Evolutionary conservation across 1,284 basidiomycete species (phyloP).

Genomic region (Ustilago tritici): DNA sequence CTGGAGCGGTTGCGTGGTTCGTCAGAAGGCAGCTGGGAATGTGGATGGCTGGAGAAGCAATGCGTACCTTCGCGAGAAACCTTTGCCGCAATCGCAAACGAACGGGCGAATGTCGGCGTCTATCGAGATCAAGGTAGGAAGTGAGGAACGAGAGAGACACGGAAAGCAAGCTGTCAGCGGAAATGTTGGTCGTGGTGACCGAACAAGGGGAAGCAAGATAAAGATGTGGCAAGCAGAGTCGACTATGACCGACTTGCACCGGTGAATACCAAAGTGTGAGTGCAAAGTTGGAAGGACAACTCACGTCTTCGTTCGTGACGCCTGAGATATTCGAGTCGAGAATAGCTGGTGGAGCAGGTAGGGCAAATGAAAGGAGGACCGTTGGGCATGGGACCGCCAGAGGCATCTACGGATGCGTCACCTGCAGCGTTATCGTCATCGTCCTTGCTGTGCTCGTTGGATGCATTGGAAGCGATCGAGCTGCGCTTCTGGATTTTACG

Average conservation of each 20-base stretch:
- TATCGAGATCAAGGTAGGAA: constrained; percentile 5
- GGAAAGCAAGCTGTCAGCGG: background rate
- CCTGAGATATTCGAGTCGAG: constrained; percentile 66
- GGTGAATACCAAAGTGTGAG: background rate
- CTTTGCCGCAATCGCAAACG: constrained; percentile 67
- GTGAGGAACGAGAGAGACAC: background rate
- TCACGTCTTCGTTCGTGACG: constrained; percentile 66
- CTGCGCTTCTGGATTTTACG: constrained; percentile 46
- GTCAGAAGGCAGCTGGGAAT: background rate
- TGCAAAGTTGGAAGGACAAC: constrained; percentile 10
- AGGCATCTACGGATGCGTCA: constrained; percentile 24
- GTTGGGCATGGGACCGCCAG: constrained; percentile 38
- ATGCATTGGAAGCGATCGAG: constrained; percentile 34
- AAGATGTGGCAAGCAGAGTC: background rate
- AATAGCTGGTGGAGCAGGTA: constrained; percentile 67
- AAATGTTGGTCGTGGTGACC: background rate
- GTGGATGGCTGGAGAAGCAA: background rate
- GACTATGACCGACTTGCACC: background rate
- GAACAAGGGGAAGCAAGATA: background rate
- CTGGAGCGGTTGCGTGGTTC: background rate
- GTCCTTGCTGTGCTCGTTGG: constrained; percentile 30
- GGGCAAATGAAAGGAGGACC: constrained; percentile 67
- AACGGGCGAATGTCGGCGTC: constrained; percentile 68
- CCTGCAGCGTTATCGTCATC: constrained; percentile 19
- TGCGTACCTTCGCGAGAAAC: constrained; percentile 64